Base-by-base conservation (phyloP, 176 grass and related monocot species). In the Eleusine indica region DNA sequence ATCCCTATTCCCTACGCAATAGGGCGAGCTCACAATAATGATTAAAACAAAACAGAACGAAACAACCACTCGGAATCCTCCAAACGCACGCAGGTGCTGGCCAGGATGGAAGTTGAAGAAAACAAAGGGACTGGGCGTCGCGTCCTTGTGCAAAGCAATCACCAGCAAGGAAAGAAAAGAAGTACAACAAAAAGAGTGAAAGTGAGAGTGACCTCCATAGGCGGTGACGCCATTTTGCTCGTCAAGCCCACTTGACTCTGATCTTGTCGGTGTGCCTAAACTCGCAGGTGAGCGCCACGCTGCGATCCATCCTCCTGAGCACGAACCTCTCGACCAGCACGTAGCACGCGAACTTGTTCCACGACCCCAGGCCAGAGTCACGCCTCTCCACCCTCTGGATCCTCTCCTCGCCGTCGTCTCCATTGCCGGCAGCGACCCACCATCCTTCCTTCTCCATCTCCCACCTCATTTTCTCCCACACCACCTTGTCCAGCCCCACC, bases 381-480 rank as follows among this genome's bases (percentile, higher is more conserved):
- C 38, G 69, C 80, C 70, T 56, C 71, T 62, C 78, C 8, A 48
- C 57, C 30, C 53, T 63, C 49, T 82, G 16, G 54, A 82, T 21
- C 62, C 47, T 56, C 62, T 68, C 58, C 44, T 58, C 73, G 17
- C 2, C 32, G 25, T 66, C 74, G 2, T 21, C 2, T 35, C 32
- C 57, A 17, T 56, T 43, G 5, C 13, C 7, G 15, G 72, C 1
- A 3, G 10, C 29, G 11, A 70, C 52, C 86, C 86, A 82, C 35
- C 86, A 86, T 22, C 86, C 90, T 78, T 30, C 86, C 46, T 16
- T 86, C 8, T 32, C 75, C 30, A 82, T 7, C 79, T 92, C 82
- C 86, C 82, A 92, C 3, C 0, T 79, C 42, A 92, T 83, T 67
- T 58, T 83, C 48, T 92, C 90, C 90, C 90, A 89, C 58, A 89